Base-by-base conservation (phyloP, 2,329 filamentous ascomycete genomes). In the Aureobasidium sp. region DNA sequence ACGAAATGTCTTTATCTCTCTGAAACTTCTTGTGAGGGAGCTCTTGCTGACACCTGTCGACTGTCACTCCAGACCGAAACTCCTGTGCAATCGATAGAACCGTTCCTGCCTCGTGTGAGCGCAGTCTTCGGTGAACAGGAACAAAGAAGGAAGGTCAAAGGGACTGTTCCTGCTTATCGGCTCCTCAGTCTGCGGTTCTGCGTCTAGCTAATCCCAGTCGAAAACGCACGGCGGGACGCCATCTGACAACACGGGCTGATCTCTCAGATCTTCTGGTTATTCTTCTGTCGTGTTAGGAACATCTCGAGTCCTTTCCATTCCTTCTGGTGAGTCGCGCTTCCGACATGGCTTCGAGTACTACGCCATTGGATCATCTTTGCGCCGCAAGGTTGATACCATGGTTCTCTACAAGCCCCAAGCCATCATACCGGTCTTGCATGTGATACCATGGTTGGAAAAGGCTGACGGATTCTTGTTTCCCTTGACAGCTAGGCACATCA, bases 121-220 rank as follows among this genome's bases (percentile, higher is more conserved):
- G 38, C 35, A 29, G 43, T 55, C 50, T 33, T 54, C 37, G 51
- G 51, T 43, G 51, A 33, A 43, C 37, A 33, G 51, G 25, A 55
- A 43, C 27, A 55, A 55, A 55, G 37, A 55, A 55, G 38, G 37
- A 55, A 55, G 43, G 15, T 46, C 43, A 27, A 29, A 9, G 33
- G 15, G 38, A 45, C 40, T 37, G 42, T 58, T 58, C 33, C 42
- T 47, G 55, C 55, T 58, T 58, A 49, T 58, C 55, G 55, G 55
- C 55, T 58, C 55, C 55, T 58, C 55, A 58, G 31, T 47, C 43
- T 58, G 55, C 55, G 55, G 25, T 58, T 38, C 55, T 55, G 51
- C 43, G n/a, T 31, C 43, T 7, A 49, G 31, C 43, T 49, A 31
- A 47, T 38, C 55, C 55, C 55, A 58, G 55, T 49, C 42, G 43